Base-by-base conservation (phyloP, 2,329 filamentous ascomycete genomes). In the Aspergillus sp. region DNA sequence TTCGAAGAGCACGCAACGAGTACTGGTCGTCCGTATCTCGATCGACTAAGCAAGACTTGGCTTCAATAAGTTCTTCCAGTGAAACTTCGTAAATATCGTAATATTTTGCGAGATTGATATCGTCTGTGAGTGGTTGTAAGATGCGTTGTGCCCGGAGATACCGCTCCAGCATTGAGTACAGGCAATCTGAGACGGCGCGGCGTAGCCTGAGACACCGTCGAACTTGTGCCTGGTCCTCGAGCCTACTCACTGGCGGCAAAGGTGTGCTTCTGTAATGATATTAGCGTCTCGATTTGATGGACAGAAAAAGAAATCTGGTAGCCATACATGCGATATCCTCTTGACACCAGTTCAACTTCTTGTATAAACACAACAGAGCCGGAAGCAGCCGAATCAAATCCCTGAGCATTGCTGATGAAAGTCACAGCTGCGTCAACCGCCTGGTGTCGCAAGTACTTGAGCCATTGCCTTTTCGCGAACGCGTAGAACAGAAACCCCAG, bases 311-410 rank as follows among this genome's bases (percentile, higher is more conserved):
- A 10, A 43, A n/a, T 6, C 19, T 12, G 12, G 41, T 19, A 19
- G 42, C 71, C 82, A 66, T 68, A 88, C 82, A 95, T 76, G 69
- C 87, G 79, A 66, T 94, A 96, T 26, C 90, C 90, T 56, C 90
- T 81, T 29, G 90, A 94, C 28, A 96, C 89, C 30, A 96, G 76
- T 70, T 96, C 90, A n/a, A 96, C 89, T 68, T 96, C 90, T 65
- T 95, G 90, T 52, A 96, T 84, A 50, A 95, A 78, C 34, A 85
- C 82, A 46, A 95, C 74, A 2, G 87, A 85, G 30, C 87, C 85
- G 35, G 83, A 82, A 36, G 80, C 82, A 26, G 84, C 83, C 36
- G 83, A 80, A 66, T 96, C 89, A 57, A 94, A 88, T 43, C 83
- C 81, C 61, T 94, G 88, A 35, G 88, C 82, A 59, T 81, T 83